Evolutionary conservation across 1,284 basidiomycete species (phyloP).

Genomic region (Wallemia hederae): DNA sequence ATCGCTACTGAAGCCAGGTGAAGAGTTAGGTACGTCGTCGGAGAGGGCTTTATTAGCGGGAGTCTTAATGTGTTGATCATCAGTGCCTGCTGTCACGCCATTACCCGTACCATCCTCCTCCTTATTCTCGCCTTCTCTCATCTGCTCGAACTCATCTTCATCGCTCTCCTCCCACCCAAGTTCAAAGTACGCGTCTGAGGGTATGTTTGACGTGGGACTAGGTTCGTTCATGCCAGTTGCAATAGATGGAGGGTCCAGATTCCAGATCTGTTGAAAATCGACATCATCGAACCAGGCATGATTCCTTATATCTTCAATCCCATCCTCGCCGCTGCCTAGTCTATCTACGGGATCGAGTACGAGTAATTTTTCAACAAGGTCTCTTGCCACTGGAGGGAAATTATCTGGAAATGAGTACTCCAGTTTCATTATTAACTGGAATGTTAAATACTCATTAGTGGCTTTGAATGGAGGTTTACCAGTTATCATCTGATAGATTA

Average conservation of each 20-base stretch:
- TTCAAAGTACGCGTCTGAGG: background rate
- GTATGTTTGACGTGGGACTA: background rate
- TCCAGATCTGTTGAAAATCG: background rate
- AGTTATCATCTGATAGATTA: constrained; percentile 23
- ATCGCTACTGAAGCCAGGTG: background rate
- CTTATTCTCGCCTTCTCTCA: background rate
- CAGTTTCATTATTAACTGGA: constrained; percentile 24
- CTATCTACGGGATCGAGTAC: constrained; percentile 6
- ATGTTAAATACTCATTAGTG: constrained; percentile 26
- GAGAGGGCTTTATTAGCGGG: background rate
- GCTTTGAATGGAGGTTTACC: constrained; percentile 26
- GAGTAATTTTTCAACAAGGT: constrained; percentile 19
- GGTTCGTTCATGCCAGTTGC: background rate
- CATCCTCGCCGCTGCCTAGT: background rate
- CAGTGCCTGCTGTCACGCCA: too few relatives aligned
- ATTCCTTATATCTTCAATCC: background rate
- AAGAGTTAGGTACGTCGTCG: background rate
- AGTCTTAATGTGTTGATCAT: background rate
- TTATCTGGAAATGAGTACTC: constrained; percentile 21
- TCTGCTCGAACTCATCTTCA: background rate
- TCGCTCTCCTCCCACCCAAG: background rate
- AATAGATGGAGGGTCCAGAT: background rate
- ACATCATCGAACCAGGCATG: background rate
- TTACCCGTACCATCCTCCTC: background rate
- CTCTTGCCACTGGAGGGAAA: constrained; percentile 19